Percentiles rank a stretch among this genome's conserved stretches.
These are phyloP conservation scores for Primulina tabacum DNA, from an alignment of 257 asterid species.

Conservation along the genomic window DNA sequence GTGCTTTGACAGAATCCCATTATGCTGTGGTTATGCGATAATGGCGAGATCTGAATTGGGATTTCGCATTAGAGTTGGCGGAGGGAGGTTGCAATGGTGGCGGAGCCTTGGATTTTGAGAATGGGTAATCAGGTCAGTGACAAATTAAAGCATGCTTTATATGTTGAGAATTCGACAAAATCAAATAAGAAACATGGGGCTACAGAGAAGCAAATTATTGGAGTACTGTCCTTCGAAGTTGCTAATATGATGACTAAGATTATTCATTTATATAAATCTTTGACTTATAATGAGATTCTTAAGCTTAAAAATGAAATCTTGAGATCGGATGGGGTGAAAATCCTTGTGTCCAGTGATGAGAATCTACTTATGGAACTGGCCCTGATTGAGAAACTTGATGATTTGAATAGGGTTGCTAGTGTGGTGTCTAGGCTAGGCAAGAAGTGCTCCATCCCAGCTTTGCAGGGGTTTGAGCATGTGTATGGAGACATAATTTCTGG, in stretches of 20 bases:
- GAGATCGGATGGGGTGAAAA: conserved; percentile 51
- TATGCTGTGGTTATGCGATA: conserved; percentile 9
- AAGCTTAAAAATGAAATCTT: conserved; percentile 83
- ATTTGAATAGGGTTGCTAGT: conserved; percentile 68
- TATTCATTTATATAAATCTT: conserved; percentile 71
- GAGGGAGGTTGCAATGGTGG: conserved; percentile 65
- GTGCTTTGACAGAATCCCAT: conserved; percentile 1
- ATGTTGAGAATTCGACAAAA: conserved; percentile 53
- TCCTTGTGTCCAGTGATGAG: conserved; percentile 66
- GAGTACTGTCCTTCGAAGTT: conserved; percentile 89
- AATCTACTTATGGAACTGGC: conserved; percentile 60
- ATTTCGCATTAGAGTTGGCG: conserved; percentile 19
- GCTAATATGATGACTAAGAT: conserved; percentile 93
- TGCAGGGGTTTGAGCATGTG: conserved; percentile 94
- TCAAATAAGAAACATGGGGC: conserved; percentile 35
- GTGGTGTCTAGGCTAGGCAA: conserved; percentile 88
- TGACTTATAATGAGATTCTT: conserved; percentile 50
- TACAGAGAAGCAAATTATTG: conserved; percentile 48
- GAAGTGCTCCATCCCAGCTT: conserved; percentile 75
- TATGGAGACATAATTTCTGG: conserved; percentile 79
- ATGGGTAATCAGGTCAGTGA: conserved; percentile 93
- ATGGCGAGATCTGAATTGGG: conserved; percentile 48
- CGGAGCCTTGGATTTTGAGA: conserved; percentile 78
- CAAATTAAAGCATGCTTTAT: conserved; percentile 69
- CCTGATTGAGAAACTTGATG: conserved; percentile 74